phyloP scores from a whole-genome alignment of 768 basidiomycete genomes.

The Paxillus ammoniavirescens region DNA sequence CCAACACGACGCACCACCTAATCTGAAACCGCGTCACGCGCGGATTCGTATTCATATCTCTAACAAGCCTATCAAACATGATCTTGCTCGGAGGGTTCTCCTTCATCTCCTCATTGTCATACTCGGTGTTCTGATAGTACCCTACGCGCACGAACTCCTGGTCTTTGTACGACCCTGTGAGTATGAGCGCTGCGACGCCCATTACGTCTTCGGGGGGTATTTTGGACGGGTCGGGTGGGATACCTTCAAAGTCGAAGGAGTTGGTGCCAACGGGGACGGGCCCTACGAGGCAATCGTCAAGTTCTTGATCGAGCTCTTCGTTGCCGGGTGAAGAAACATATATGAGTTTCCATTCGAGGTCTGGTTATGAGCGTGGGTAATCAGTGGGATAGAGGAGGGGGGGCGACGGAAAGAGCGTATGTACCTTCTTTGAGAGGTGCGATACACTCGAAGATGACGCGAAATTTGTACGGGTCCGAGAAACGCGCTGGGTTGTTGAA shows the following conservation, averaged over 20 bases:
- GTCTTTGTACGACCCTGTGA: conserved; percentile 93
- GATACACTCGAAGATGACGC: conserved; percentile 97
- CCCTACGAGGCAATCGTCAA: conserved; percentile 96
- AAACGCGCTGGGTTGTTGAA: conserved; percentile 93
- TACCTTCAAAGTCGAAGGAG: conserved; percentile 94
- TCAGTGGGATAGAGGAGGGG: background rate
- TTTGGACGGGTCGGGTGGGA: conserved; percentile 76
- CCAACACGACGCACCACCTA: conserved; percentile 59
- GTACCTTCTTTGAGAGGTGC: conserved; percentile 85
- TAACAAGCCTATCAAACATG: conserved; percentile 73
- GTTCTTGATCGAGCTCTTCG: conserved; percentile 92
- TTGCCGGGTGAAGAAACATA: conserved; percentile 94
- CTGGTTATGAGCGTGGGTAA: conserved; percentile 37
- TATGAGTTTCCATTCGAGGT: conserved; percentile 97
- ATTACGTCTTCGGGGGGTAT: conserved; percentile 90
- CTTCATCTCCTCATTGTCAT: conserved; percentile 92
- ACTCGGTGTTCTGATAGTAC: conserved; percentile 99
- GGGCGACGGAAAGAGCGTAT: conserved; percentile 7
- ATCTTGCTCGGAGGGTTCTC: conserved; percentile 66
- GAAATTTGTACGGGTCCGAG: conserved; percentile 86
- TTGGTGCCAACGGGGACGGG: conserved; percentile 97
- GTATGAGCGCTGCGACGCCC: conserved; percentile 94
- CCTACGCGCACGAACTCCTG: conserved; percentile 99
- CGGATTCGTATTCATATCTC: conserved; percentile 89
- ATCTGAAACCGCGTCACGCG: conserved; percentile 92